Evolutionary conservation across 2,329 filamentous ascomycete genomes (phyloP).

Genomic region (Fusarium verticillioides): DNA sequence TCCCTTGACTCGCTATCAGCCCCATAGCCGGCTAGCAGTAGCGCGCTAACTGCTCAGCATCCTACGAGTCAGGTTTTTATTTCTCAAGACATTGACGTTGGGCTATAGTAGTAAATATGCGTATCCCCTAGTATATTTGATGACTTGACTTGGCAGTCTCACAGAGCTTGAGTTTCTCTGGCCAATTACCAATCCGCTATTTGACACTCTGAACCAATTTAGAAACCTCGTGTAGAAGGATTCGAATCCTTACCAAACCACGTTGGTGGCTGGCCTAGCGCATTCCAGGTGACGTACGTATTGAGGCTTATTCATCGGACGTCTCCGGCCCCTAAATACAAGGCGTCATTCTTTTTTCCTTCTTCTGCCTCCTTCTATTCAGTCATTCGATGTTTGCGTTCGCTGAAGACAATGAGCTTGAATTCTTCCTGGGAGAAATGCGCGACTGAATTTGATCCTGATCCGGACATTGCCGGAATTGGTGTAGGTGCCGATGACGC

Average conservation of each 20-base stretch:
- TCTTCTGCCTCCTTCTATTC: background rate
- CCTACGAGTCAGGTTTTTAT: too few species aligned
- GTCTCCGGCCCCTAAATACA: background rate
- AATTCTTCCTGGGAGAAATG: background rate
- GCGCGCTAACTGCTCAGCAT: background rate
- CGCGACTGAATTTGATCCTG: background rate
- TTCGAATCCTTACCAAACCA: background rate
- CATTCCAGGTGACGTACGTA: background rate
- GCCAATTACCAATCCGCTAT: background rate
- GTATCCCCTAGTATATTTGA: fast-evolving
- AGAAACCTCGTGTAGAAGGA: background rate
- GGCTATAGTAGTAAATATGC: fast-evolving
- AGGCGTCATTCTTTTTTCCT: background rate
- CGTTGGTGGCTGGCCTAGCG: background rate
- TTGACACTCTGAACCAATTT: too few species aligned
- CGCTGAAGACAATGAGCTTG: background rate
- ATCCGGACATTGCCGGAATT: background rate
- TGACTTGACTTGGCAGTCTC: fast-evolving
- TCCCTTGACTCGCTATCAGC: background rate
- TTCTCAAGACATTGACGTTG: background rate
- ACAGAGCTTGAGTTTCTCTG: fast-evolving
- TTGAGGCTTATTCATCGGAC: background rate
- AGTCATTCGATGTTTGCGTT: too few species aligned
- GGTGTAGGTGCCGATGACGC: background rate
- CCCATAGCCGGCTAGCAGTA: background rate